Percentiles rank a stretch among this genome's conserved stretches.
Evolutionary conservation across 345 rosid genomes (phyloP).

Genomic region (Pelargonium nanum): DNA sequence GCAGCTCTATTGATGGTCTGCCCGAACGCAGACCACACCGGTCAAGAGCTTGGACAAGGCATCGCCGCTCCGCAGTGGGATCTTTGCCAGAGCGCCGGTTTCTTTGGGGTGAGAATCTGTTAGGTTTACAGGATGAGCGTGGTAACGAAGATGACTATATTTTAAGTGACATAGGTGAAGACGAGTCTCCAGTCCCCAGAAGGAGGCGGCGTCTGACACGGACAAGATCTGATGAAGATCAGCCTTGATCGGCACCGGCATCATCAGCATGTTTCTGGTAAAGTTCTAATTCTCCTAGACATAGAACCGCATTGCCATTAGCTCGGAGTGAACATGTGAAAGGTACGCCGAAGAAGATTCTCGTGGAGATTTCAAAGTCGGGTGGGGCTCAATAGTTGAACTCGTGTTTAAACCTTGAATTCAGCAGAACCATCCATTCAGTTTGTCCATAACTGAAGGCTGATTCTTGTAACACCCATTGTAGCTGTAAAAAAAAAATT

Average conservation of each 20-base stretch:
- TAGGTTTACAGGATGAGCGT: slow-evolving; percentile 62
- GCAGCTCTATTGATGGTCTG: background rate
- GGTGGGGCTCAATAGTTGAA: too few species aligned
- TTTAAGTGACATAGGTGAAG: slow-evolving; percentile 41
- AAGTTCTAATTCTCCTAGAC: background rate
- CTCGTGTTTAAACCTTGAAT: background rate
- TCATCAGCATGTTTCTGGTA: slow-evolving; percentile 24
- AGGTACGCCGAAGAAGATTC: too few species aligned
- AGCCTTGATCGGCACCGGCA: slow-evolving; percentile 24
- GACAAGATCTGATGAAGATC: slow-evolving; percentile 60
- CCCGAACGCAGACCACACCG: slow-evolving; percentile 14
- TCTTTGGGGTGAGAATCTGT: slow-evolving; percentile 88
- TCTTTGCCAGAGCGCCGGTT: slow-evolving; percentile 51
- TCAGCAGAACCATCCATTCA: too few species aligned
- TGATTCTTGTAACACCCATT: background rate
- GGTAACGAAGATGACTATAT: slow-evolving; percentile 28
- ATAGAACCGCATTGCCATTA: background rate
- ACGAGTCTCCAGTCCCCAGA: slow-evolving; percentile 50
- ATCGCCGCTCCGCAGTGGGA: slow-evolving; percentile 41
- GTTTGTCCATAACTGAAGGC: background rate
- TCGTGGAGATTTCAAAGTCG: too few species aligned
- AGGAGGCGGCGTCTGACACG: slow-evolving; percentile 55
- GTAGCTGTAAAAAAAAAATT: background rate
- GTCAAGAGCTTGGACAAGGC: slow-evolving; percentile 69
- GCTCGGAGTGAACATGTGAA: slow-evolving; percentile 1